Base-by-base conservation (phyloP, 1,139 yeast genomes). In the Barnettozyma hawaiiensis region DNA sequence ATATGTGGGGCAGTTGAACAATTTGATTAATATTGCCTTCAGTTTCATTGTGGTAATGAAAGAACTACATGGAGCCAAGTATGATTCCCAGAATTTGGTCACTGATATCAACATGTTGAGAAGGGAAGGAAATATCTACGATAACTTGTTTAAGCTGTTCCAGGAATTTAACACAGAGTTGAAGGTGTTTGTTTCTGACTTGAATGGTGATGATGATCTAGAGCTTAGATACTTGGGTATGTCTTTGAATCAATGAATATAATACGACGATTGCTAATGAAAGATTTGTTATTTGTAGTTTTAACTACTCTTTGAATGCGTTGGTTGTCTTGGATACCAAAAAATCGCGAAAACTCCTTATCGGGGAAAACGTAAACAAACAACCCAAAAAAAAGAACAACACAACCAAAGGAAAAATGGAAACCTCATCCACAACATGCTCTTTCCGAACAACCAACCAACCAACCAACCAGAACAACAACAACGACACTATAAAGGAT, bases 1-100 rank as follows among this genome's bases (percentile, higher is more conserved):
- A 14, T 74, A 65, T 48, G 67, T 76, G 23, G 61, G 62, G 31
- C 81, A 75, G 48, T 62, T 78, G 22, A 74, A 73, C 51, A 54
- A 52, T 10, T 57, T 77, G 22, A 54, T 76, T 5, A 73, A 68
- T 40, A 56, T 63, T 0, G 59, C 73, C 2, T 70, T 67, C 52
- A 61, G 65, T 44, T 78, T 74, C 53, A 61, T 73, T 23, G 62
- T 67, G 40, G 61, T 76, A 15, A 64, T 71, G 41, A 70, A 69
- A 40, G 81, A 76, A 48, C 73, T 66, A 48, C 64, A 64, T 42
- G 55, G 58, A 23, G 53, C 65, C 33, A 52, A 68, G 7, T 53
- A 59, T 14, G 66, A 66, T 39, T 62, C 39, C 3, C 38, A 35
- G 19, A 20, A 20, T 2, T 15, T 23, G 12, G 9, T 29, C 7